phyloP scores from a whole-genome alignment of 495 filamentous ascomycete species.

The Tuber calosporum region DNA sequence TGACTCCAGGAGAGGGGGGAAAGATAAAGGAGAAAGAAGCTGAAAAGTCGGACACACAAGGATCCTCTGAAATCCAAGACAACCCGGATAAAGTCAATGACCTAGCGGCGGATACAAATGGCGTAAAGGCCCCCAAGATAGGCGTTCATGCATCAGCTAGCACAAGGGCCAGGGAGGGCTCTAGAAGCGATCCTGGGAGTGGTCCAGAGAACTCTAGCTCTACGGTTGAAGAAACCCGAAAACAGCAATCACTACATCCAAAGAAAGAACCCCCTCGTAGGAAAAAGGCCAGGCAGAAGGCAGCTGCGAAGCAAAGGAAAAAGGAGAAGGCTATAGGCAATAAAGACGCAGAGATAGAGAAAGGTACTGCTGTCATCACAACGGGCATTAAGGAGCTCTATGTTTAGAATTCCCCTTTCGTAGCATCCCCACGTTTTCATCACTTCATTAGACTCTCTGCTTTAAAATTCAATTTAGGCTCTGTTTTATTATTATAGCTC shows the following conservation, averaged over 20 bases:
- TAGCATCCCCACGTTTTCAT: neutral
- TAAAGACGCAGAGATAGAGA: slow-evolving; percentile 15
- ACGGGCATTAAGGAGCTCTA: slow-evolving; percentile 32
- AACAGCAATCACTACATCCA: slow-evolving; percentile 29
- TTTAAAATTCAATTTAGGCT: neutral
- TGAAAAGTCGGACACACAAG: slow-evolving; percentile 6
- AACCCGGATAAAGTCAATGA: neutral
- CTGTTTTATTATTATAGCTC: neutral
- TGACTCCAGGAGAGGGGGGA: neutral
- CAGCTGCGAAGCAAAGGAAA: slow-evolving; percentile 46
- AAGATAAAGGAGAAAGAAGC: slow-evolving; percentile 3
- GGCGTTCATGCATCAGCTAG: slow-evolving; percentile 7
- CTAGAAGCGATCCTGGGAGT: slow-evolving; percentile 11
- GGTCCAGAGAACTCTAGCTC: slow-evolving; percentile 33
- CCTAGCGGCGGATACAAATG: neutral
- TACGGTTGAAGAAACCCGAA: slow-evolving; percentile 7
- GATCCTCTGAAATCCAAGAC: neutral
- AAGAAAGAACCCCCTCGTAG: slow-evolving; percentile 42
- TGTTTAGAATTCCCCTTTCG: slow-evolving; percentile 11
- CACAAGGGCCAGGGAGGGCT: slow-evolving; percentile 13
- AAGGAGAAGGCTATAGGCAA: slow-evolving; percentile 21
- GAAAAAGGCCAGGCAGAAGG: slow-evolving; percentile 48
- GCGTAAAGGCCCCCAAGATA: neutral
- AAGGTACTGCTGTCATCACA: slow-evolving; percentile 22
- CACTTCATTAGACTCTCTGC: neutral